Percentiles rank a stretch among this genome's conserved stretches.
Conservation (phyloP, 768 basidiomycete species). For the Solioccasus polychromus region DNA sequence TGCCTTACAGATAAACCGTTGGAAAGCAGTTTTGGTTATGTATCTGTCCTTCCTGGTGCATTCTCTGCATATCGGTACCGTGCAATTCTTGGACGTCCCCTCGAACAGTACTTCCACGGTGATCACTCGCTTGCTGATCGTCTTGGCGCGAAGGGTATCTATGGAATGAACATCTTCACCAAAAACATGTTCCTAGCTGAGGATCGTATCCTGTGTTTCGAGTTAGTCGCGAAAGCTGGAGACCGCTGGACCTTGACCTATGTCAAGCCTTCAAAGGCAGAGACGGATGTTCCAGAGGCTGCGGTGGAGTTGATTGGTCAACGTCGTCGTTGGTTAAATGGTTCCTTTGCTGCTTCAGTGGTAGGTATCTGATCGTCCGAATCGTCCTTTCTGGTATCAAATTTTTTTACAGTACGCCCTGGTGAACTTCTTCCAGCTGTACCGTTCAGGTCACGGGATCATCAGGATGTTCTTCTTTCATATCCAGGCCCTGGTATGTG, state of each 20-base stretch:
- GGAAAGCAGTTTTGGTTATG: constrained; percentile 94
- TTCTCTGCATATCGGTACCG: constrained; percentile 96
- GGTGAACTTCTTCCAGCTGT: constrained; percentile 90
- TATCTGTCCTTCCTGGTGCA: constrained; percentile 92
- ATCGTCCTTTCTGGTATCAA: background rate
- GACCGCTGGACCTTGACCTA: constrained; percentile 87
- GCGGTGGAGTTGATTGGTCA: constrained; percentile 93
- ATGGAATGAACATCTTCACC: constrained; percentile 96
- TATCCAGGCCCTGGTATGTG: constrained; percentile 79
- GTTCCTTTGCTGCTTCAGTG: constrained; percentile 90
- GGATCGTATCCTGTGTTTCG: constrained; percentile 97
- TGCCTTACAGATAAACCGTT: constrained; percentile 73
- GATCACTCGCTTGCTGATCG: constrained; percentile 90
- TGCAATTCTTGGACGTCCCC: constrained; percentile 84
- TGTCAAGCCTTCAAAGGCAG: constrained; percentile 94
- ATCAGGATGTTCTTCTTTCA: constrained; percentile 98
- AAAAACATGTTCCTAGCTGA: constrained; percentile 92
- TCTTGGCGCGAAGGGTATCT: constrained; percentile 88
- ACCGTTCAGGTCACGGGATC: constrained; percentile 81
- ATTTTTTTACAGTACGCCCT: constrained; percentile 66
- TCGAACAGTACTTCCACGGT: constrained; percentile 84
- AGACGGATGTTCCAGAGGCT: constrained; percentile 94
- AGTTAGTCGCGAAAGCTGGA: constrained; percentile 86
- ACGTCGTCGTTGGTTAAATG: constrained; percentile 94
- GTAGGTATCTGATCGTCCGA: constrained; percentile 44